Base-by-base conservation (phyloP, 805 yeast genomes). In the Myxozyma neotropica region DNA sequence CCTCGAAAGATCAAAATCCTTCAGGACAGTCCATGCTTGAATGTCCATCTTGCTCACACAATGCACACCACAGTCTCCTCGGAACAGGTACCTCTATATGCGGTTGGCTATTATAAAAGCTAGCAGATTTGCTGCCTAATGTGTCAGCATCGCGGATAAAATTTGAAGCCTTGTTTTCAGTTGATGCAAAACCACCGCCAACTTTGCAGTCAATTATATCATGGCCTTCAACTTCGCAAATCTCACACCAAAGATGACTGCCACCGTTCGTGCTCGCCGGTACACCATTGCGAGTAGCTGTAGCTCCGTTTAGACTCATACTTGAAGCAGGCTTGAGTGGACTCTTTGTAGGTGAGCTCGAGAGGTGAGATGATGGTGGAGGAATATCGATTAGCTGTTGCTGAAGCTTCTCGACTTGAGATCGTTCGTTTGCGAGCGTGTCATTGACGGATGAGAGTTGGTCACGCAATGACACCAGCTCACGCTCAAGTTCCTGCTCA, bases 1-100 rank as follows among this genome's bases (percentile, higher is more conserved):
- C n/a, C n/a, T n/a, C n/a, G n/a, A n/a, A n/a, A n/a, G 26, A 40
- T 51, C 17, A 52, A 21, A 52, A 42, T 33, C 55, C 55, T 70
- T 83, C 90, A 0, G 97, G 97, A 73, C 99, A 93, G 57, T 90
- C 90, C 31, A 85, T 78, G 64, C 94, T 87, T 49, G 84, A 86
- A 70, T 93, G 99, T 0, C 98, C 99, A 46, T 83, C 85, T 55
- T 89, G 77, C 72, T 93, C 98, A 75, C 99, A 93, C 54, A 90
- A 77, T 0, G 96, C 96, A 75, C 99, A 93, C 96, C 97, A 93
- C 63, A 83, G 79, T 27, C 76, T 76, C 45, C 92, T 79, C 1
- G 96, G 96, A 1, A 83, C 83, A 0, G 91, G 78, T 0, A 92
- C 87, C 70, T 89, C 94, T 21, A 73, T 72, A 0, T 67, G 70